phyloP scores from a whole-genome alignment of 768 basidiomycete genomes.

The Suillus subluteus region DNA sequence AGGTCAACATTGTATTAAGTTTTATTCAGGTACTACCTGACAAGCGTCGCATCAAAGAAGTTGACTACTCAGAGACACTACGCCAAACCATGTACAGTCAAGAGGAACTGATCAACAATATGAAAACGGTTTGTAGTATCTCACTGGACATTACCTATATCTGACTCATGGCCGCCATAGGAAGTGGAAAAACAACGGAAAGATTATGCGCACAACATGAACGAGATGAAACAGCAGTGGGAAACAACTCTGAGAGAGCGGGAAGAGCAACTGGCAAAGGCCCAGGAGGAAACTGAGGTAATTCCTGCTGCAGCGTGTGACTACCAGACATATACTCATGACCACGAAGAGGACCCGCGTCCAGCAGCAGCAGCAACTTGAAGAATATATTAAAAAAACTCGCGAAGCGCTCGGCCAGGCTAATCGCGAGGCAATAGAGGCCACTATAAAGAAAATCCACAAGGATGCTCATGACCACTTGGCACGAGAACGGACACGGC shows the following conservation, averaged over 20 bases:
- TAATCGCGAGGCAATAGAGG: neutral
- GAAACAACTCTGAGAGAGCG: neutral
- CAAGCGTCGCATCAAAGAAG: constrained; percentile 11
- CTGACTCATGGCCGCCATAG: neutral
- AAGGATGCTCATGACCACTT: neutral
- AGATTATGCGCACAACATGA: no score
- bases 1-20: neutral
- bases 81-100: neutral
- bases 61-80: constrained; percentile 6
- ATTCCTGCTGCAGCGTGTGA: neutral
- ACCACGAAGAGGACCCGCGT: neutral
- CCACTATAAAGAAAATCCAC: neutral
- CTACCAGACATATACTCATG: neutral
- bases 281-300: neutral
- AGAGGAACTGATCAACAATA: neutral
- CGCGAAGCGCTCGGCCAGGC: neutral
- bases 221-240: neutral
- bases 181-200: no score
- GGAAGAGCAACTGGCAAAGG: neutral
- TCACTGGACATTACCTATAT: neutral
- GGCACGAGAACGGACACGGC: neutral
- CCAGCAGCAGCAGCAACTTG: neutral
- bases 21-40: neutral
- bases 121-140: neutral
- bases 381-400: neutral